Evolutionary conservation across 2,329 filamentous ascomycete species (phyloP), one percentile per base, ranked within the genome.

Genomic region (Neurospora sp.): DNA sequence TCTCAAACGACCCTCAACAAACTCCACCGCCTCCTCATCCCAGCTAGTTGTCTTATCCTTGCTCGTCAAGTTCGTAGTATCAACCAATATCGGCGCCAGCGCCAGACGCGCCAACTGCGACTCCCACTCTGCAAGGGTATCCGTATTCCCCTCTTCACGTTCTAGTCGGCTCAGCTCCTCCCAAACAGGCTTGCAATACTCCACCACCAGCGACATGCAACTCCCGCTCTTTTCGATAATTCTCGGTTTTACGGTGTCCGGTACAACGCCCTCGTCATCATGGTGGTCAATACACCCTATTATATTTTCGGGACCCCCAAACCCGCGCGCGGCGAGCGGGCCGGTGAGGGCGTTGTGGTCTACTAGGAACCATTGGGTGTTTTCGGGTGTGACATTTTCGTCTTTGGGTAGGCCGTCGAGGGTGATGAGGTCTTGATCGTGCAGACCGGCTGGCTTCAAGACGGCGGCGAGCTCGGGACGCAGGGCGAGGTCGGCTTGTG

Each of bases 321-420:
- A 92, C 11, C 66, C 40, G 1, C 46, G 71, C 73, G 38, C 73
- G 17, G 83, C 86, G 17, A 95, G 81, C 15, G 80, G 75, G 0
- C 91, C 91, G 6, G 90, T 90, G 67, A 93, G 82, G 0, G 83
- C 84, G 77, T 96, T 96, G 82, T 96, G 93, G 80, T 96, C 92
- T 4, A 96, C 91, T 1, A 96, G 82, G 19, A 93, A 80, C 91
- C 91, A 93, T 67, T 82, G 82, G 1, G 90, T 90, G 66, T 87
- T 85, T 36, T 85, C 82, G 0, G 87, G 28, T 28, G 28, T 28
- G 28, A 28, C 28, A 28, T 28, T 28, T 28, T 28, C 28, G 28
- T 28, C 28, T 28, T 28, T 28, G 28, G 28, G 82, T 0, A 87
- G 81, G n/a, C 85, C 83, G 4, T 82, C 83, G 15, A 87, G 78